Evolutionary conservation across 345 rosid species (phyloP).

Genomic region (Gynandropsis gynandra): DNA sequence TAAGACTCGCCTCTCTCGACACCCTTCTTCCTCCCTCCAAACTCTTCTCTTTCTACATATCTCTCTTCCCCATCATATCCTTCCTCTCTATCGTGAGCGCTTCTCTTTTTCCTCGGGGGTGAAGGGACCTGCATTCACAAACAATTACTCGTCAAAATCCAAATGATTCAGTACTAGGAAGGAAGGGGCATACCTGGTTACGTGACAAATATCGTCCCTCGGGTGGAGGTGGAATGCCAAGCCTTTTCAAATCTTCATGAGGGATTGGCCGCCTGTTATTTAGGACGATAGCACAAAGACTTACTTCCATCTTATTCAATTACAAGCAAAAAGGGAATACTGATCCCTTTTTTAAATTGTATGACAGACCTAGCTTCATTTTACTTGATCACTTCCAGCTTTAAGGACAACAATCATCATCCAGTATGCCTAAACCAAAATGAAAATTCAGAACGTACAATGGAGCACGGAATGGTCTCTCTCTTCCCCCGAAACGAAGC

Average conservation of each 20-base stretch:
- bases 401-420: too few species aligned
- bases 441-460: constrained; percentile 40
- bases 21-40: constrained; percentile 18
- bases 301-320: too few species aligned
- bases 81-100: constrained; percentile 38
- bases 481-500: constrained; percentile 96
- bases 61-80: constrained; percentile 23
- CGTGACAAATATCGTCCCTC: constrained; percentile 83
- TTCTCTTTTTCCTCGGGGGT: constrained; percentile 62
- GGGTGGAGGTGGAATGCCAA: constrained; percentile 88
- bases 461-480: constrained; percentile 95
- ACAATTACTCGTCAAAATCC: background rate
- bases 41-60: constrained; percentile 29
- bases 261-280: constrained; percentile 68
- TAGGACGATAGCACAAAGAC: background rate
- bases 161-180: background rate
- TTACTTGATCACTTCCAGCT: too few species aligned
- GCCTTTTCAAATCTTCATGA: constrained; percentile 67
- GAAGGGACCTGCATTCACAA: constrained; percentile 61
- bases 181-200: constrained; percentile 44
- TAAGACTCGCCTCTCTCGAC: constrained; percentile 14
- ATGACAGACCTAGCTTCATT: too few species aligned
- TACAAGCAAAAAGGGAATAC: too few species aligned
- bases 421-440: background rate
- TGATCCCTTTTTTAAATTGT: too few species aligned